Evolutionary conservation across 2,329 filamentous ascomycete genomes (phyloP), one percentile per base, ranked within the genome.

Genomic region (Ceratocystis huliohia): DNA sequence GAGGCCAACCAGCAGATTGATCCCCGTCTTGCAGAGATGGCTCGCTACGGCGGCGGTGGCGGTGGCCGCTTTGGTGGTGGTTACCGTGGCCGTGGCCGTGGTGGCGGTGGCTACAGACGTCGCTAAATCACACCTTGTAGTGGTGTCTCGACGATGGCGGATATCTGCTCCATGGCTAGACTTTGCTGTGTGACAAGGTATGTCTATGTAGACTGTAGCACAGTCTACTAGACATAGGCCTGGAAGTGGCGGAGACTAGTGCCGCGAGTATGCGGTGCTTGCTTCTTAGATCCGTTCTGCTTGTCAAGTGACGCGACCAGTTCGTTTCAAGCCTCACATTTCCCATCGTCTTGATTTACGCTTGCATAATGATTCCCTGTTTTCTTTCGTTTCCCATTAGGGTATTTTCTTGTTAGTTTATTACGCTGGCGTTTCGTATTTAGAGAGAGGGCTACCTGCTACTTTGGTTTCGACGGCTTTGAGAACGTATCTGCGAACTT

Each of bases 1-100:
- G 94, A 99, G 80, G 92, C 94, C 71, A 97, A 97, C 82, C 94
- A 99, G 81, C 88, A 95, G 78, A 92, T 99, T 77, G 94, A 97
- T 74, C 94, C 94, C 74, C 88, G 91, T 76, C 88, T 99, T 70
- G 86, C 87, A 70, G 94, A 99, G 82, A 97, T 99, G 94, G 87
- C 85, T 72, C 89, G 94, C 76, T 97, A 92, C 75, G 85, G 91
- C 71, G 90, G 91, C 70, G 90, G 90, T 67, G 91, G 91, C 68
- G 88, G 88, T 65, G 90, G 90, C 67, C 90, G 91, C 68, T 41
- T 41, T 41, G 88, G 88, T 65, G 85, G 88, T 73, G 85, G 89
- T 72, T 87, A 87, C 75, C 85, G 88, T 71, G 83, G 84, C 71
- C 81, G 86, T 71, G 78, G 78, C 65, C 73, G 74, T 64, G 76